Evolutionary conservation across 2,329 filamentous ascomycete species (phyloP), one percentile per base, ranked within the genome.

Genomic region (Penicillium expansum): DNA sequence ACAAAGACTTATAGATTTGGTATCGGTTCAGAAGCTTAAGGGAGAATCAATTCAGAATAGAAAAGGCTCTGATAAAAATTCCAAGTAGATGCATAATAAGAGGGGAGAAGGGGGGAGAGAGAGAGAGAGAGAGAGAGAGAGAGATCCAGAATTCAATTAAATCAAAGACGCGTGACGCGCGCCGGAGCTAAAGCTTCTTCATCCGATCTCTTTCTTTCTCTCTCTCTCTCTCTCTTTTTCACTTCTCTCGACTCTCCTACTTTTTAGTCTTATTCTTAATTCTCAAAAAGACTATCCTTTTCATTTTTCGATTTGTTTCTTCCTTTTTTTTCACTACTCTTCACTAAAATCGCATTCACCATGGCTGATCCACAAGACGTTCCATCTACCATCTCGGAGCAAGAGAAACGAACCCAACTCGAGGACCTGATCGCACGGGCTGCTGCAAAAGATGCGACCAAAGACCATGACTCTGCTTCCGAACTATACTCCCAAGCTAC

Each of bases 401-500:
- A 72, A 67, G 74, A 71, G 69, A 69, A 67, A 69, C 85, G 82
- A 71, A 85, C 88, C 57, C 87, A 86, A 38, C 83, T 96, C 44
- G 85, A 87, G 60, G 88, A 95, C 71, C 82, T 97, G 62, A 88
- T 85, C 69, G 88, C 89, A 59, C 88, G 89, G 71, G 94, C 90
- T 39, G 87, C 90, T 20, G 86, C 91, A 18, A 86, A 96, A 67
- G 97, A 96, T 77, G 87, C 88, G 22, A 87, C 92, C 71, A 96
- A 93, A 78, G 90, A 95, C 74, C 96, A 92, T 75, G 85, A 89
- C 52, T 87, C 88, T 48, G 92, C 94, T 10, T 86, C 91, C 55
- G 93, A 97, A 70, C 80, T 92, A 61, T 97, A 92, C 78, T 92
- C 92, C 42, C 85, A 88, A 69, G 94, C 94, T 32, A 91, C 91